Evolutionary conservation across 2,329 filamentous ascomycete species (phyloP), one percentile per base, ranked within the genome.

Genomic region (Fonsecaea pugnacius): DNA sequence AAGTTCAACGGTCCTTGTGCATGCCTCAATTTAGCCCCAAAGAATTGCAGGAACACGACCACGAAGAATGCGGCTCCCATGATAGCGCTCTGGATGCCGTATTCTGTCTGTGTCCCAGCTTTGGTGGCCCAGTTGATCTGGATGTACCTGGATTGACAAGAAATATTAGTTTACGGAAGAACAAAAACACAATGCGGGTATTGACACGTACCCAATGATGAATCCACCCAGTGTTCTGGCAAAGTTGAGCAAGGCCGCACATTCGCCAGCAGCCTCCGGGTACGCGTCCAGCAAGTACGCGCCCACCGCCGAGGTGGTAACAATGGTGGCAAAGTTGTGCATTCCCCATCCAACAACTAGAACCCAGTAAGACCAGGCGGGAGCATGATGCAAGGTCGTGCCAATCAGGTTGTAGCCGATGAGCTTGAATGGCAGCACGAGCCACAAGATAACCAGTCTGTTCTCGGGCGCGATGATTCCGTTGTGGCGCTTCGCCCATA

Each of bases 391-490:
- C 50, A 71, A 57, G 8, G 66, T 67, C n/a, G 51, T 57, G 5
- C 69, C 69, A 38, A 70, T 70, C 52, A 72, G 64, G 57, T 70
- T 70, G 62, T 71, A 71, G 0, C 82, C 82, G 14, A 77, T 66
- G 5, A 82, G 68, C 72, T 84, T 82, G 65, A 84, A 74, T 0
- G 79, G 75, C 7, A 81, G 73, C 1, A 79, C 76, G 21, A 83
- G 66, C 67, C 79, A 81, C 56, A 82, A 76, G 58, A 80, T 78
- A 27, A 77, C 75, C 14, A 87, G 78, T 9, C 84, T 80, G n/a
- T 78, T 81, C 72, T 87, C 84, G 55, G 84, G 83, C 68, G 84
- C 80, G 60, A 87, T 82, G 60, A 75, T 75, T n/a, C 83, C 83
- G 18, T 77, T 71, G 73, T 85, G 79, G 7, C 75, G 71, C 33